Evolutionary conservation across 768 basidiomycete species (phyloP).

Genomic region (Leccinum truebloodii): DNA sequence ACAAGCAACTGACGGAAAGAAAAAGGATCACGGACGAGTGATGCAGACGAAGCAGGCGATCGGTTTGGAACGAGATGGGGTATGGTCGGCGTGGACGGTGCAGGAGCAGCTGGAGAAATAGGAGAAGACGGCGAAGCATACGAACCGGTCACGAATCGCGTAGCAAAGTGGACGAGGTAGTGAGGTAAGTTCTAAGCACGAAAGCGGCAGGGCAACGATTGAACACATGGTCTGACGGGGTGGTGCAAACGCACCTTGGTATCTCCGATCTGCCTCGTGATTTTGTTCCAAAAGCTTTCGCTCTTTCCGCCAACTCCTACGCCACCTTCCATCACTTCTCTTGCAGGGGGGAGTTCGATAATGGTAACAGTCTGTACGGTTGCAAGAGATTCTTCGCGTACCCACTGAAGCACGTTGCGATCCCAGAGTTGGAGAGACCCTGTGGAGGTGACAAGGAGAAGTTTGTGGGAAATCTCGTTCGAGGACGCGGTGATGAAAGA

Average conservation of each 20-base stretch:
- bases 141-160: slow-evolving; percentile 70
- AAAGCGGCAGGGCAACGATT: neutral
- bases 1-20: slow-evolving; percentile 87
- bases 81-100: slow-evolving; percentile 11
- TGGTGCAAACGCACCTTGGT: slow-evolving; percentile 45
- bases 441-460: slow-evolving; percentile 68
- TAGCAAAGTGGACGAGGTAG: slow-evolving; percentile 64
- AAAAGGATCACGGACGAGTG: slow-evolving; percentile 70
- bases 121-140: slow-evolving; percentile 50
- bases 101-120: slow-evolving; percentile 26
- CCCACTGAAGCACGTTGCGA: slow-evolving; percentile 63
- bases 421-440: slow-evolving; percentile 79
- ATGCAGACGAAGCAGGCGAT: slow-evolving; percentile 34
- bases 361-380: slow-evolving; percentile 64
- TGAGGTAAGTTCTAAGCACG: slow-evolving; percentile 62
- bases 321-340: slow-evolving; percentile 24
- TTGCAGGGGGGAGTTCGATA: slow-evolving; percentile 72
- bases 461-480: slow-evolving; percentile 37
- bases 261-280: slow-evolving; percentile 58
- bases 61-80: slow-evolving; percentile 21
- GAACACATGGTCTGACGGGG: neutral
- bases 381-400: slow-evolving; percentile 77
- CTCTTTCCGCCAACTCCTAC: slow-evolving; percentile 1
- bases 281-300: slow-evolving; percentile 52
- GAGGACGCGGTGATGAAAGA: slow-evolving; percentile 36